These are phyloP conservation scores for Plasmodium reichenowi DNA, from an alignment of 169 alveolate genomes.

Conservation along the genomic window DNA sequence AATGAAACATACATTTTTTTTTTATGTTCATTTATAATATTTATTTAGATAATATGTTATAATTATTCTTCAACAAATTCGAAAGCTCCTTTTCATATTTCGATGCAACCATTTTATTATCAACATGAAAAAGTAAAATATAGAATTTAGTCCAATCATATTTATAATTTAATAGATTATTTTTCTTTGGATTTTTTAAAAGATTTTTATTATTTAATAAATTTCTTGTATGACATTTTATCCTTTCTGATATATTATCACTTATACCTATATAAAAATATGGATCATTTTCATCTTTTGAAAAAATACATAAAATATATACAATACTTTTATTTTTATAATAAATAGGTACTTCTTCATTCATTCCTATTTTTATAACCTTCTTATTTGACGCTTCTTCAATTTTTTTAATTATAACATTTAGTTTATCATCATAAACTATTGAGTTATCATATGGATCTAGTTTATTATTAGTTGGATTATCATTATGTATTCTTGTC, in stretches of 20 bases:
- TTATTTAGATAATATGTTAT: conserved; percentile 52
- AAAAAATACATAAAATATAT: conserved; percentile 65
- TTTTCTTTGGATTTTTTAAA: conserved; percentile 62
- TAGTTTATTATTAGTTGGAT: background rate
- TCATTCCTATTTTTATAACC: conserved; percentile 40
- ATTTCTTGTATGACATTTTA: conserved; percentile 68
- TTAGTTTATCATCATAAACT: conserved; percentile 33
- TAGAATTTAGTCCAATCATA: conserved; percentile 35
- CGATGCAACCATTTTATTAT: conserved; percentile 57
- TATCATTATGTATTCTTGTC: background rate
- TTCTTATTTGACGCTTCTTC: conserved; percentile 30
- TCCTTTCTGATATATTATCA: conserved; percentile 74
- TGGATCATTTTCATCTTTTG: conserved; percentile 27
- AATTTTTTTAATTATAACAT: conserved; percentile 33
- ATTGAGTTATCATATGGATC: background rate
- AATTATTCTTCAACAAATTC: conserved; percentile 13
- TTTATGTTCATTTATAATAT: background rate
- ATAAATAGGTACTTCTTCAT: conserved; percentile 73
- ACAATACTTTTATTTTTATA: conserved; percentile 75
- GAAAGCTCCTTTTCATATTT: conserved; percentile 63
- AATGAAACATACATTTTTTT: background rate
- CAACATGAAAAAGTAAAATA: conserved; percentile 70
- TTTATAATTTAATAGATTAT: conserved; percentile 56
- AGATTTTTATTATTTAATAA: conserved; percentile 71
- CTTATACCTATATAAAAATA: conserved; percentile 76